A percentile compares a stretch with the other conserved stretches of the same genome.
Evolutionary conservation across 2,329 filamentous ascomycete genomes (phyloP).

Genomic region (Fusarium pseudocircinatum): DNA sequence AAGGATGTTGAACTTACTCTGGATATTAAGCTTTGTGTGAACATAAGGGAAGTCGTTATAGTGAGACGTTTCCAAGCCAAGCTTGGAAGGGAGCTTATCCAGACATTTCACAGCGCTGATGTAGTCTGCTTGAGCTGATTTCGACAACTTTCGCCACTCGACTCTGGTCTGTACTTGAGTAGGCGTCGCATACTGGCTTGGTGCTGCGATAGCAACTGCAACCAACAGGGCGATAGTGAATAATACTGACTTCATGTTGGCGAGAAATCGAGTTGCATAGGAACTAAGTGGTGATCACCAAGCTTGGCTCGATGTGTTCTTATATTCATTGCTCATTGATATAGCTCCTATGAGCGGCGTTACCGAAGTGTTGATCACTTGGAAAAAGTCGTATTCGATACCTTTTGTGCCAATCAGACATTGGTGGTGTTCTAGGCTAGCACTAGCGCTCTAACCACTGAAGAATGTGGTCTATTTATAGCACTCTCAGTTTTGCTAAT

Average conservation of each 20-base stretch:
- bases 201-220: not conserved
- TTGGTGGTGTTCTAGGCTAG: accelerated
- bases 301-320: not conserved
- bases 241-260: not conserved
- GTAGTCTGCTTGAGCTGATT: not conserved
- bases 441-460: accelerated
- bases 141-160: not conserved
- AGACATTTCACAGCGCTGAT: not conserved
- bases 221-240: not conserved
- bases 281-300: accelerated
- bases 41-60: not conserved
- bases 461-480: not conserved
- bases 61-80: not conserved
- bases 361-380: not conserved
- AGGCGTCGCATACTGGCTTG: not conserved
- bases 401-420: not conserved
- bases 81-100: not conserved
- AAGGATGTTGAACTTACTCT: not conserved
- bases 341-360: not conserved
- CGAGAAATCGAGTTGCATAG: not conserved
- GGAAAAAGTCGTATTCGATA: not conserved
- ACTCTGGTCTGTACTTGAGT: not conserved
- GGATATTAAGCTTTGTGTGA: not conserved
- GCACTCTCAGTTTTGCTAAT: accelerated
- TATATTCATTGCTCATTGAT: not conserved